Evolutionary conservation across 1,284 basidiomycete genomes (phyloP).

Genomic region (Fistulinella cinereoalba): DNA sequence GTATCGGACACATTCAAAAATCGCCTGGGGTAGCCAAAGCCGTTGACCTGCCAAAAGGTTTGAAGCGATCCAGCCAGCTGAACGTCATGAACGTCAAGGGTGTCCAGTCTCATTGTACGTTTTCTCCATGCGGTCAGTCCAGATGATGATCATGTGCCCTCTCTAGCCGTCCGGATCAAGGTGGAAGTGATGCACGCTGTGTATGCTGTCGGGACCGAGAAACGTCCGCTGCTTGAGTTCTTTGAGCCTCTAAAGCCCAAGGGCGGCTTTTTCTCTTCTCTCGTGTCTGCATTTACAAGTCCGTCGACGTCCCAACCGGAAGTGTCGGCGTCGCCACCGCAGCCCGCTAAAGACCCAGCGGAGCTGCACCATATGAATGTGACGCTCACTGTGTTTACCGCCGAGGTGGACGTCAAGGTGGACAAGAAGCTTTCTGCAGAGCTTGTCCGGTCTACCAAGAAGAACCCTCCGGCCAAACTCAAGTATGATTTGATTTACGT

Average conservation of each 20-base stretch:
- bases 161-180: constrained; percentile 70
- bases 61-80: constrained; percentile 19
- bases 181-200: constrained; percentile 84
- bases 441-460: constrained; percentile 91
- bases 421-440: constrained; percentile 75
- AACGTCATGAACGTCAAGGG: constrained; percentile 24
- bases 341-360: constrained; percentile 51
- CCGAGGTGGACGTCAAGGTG: constrained; percentile 73
- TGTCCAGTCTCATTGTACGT: constrained; percentile 24
- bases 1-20: constrained; percentile 77
- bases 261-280: constrained; percentile 74
- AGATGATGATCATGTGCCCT: neutral
- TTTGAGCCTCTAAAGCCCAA: constrained; percentile 40
- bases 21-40: constrained; percentile 55
- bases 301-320: constrained; percentile 30
- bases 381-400: constrained; percentile 80
- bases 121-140: neutral
- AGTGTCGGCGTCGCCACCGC: constrained; percentile 40
- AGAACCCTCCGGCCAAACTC: constrained; percentile 81
- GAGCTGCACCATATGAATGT: constrained; percentile 64
- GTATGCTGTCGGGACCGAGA: constrained; percentile 69
- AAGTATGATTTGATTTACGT: constrained; percentile 88
- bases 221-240: constrained; percentile 38
- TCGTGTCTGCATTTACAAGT: constrained; percentile 64
- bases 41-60: constrained; percentile 47